Percentiles rank a stretch among this genome's conserved stretches.
Evolutionary conservation across 495 filamentous ascomycete species (phyloP).

Genomic region (Cladorrhinum samala): DNA sequence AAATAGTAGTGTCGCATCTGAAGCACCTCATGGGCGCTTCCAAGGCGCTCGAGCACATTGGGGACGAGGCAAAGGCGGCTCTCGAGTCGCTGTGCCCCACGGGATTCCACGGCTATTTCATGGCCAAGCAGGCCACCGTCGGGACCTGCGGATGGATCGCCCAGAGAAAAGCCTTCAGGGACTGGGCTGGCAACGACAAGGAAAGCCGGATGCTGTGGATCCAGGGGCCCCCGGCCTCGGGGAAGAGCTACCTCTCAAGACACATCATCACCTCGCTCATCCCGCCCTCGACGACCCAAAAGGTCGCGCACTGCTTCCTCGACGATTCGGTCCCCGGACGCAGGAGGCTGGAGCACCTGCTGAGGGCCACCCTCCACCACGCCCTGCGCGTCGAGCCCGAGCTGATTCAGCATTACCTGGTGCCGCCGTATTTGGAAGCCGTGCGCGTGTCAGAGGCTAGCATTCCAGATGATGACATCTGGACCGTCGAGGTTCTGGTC

Average conservation of each 20-base stretch:
- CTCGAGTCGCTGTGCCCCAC: constrained; percentile 4
- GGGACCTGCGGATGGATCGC: constrained; percentile 12
- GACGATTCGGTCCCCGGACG: constrained; percentile 6
- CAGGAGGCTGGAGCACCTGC: background rate
- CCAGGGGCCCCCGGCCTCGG: constrained; percentile 6
- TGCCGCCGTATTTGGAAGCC: background rate
- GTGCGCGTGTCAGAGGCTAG: background rate
- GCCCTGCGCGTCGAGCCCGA: background rate
- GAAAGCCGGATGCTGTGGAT: constrained; percentile 14
- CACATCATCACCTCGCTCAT: constrained; percentile 14
- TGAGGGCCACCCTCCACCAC: constrained; percentile 1
- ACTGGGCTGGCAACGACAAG: constrained; percentile 2
- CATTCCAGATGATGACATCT: background rate
- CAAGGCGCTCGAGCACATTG: background rate
- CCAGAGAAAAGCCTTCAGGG: constrained; percentile 2
- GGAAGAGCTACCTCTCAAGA: constrained; percentile 10
- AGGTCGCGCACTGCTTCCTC: constrained; percentile 11
- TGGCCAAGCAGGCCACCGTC: constrained; percentile 1
- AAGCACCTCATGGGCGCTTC: background rate
- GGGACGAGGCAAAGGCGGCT: background rate
- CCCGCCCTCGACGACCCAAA: background rate
- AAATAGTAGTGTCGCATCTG: background rate
- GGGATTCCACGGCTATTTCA: constrained; percentile 10
- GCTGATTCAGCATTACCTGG: background rate
- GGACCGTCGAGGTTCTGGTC: background rate